Evolutionary conservation across 75 land plant genomes (phyloP), one percentile per base, ranked within the genome.

Genomic region (Pinus tabuliformis): DNA sequence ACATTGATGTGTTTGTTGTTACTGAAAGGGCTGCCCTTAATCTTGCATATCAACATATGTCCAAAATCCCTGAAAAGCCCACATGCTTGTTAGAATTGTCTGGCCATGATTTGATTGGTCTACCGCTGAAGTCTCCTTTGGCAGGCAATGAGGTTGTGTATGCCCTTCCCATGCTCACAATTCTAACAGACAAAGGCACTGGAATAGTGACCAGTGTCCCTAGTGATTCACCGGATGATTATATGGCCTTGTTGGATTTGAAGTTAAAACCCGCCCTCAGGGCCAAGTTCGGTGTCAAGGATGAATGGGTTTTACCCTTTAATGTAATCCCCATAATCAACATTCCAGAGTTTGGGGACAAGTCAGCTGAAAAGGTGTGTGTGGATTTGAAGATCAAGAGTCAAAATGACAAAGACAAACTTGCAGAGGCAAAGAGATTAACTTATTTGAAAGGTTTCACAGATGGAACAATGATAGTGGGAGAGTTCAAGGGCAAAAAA

Each of bases 141-240:
- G 75, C 95, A 13, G 78, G 75, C 33, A 81, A 92, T 82, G 81
- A 87, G 15, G 70, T 83, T 15, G 89, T 95, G 56, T 92, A 95
- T 78, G 82, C 89, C 36, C 98, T 95, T 22, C 98, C 98, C n/a
- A 93, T 95, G 96, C 75, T 93, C 37, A 86, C 90, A 13, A 85
- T 95, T 62, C 70, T 87, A 15, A 91, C 92, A 56, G 93, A 95
- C 80, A 95, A 95, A 74, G 98, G 98, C 16, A 95, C 98, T 12
- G 98, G 98, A 26, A 88, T 95, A 59, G 98, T 95, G 13, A 95
- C 98, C 0, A 91, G 98, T 86, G 98, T 95, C 15, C 96, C 98
- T 17, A 92, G 95, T 73, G 98, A 95, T 71, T 84, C 96, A 18
- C 96, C 98, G 17, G 98, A 92, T 85, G 98, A 95, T 78, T 95